These are phyloP conservation scores for Ustilago vetiveriae DNA, from an alignment of 1,284 basidiomycete species.

Conservation along the genomic window DNA sequence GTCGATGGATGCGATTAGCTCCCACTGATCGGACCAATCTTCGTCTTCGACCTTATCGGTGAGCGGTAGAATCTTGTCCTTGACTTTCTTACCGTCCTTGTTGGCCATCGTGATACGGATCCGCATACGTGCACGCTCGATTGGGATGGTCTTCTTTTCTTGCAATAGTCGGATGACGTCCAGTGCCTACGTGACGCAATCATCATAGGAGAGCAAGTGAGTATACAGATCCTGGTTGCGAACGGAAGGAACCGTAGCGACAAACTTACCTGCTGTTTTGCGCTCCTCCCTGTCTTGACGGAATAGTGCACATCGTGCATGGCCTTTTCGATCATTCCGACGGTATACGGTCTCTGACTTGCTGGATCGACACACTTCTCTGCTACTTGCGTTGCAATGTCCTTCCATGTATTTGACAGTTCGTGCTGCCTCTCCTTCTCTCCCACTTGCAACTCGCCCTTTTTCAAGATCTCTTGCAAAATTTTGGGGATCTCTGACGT, in stretches of 20 bases:
- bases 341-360: constrained; percentile 88
- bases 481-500: constrained; percentile 78
- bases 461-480: constrained; percentile 90
- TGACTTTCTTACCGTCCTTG: constrained; percentile 78
- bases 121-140: constrained; percentile 91
- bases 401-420: constrained; percentile 81
- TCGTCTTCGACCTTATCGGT: constrained; percentile 87
- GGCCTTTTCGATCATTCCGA: constrained; percentile 96
- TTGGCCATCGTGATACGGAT: constrained; percentile 82
- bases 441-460: constrained; percentile 95
- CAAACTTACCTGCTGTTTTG: constrained; percentile 72
- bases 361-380: constrained; percentile 94
- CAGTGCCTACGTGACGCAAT: constrained; percentile 77
- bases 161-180: constrained; percentile 85
- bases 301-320: constrained; percentile 94
- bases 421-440: constrained; percentile 96
- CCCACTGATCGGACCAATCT: constrained; percentile 83
- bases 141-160: constrained; percentile 80
- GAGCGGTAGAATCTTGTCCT: constrained; percentile 77
- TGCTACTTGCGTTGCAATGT: constrained; percentile 92
- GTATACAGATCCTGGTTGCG: background rate
- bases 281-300: constrained; percentile 85
- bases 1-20: constrained; percentile 82
- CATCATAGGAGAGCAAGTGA: background rate
- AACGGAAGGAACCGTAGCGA: background rate